phyloP scores from a whole-genome alignment of 208 protist genomes.

The Wallacemonas rigidus region DNA sequence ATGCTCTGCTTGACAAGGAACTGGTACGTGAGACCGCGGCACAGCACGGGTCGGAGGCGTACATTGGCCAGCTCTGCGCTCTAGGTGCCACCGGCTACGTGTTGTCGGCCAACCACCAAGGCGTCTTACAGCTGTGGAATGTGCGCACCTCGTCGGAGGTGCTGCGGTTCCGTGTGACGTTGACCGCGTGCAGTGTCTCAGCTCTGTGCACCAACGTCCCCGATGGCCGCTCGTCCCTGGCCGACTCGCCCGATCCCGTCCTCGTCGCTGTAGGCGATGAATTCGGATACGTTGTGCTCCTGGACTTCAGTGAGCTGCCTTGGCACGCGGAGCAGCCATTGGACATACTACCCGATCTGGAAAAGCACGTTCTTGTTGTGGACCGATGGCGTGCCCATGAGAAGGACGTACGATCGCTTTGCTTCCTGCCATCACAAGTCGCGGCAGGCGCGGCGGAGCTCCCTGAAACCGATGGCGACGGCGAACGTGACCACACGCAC shows the following conservation, averaged over 20 bases:
- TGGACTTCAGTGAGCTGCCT: slow-evolving; percentile 48
- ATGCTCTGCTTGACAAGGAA: slow-evolving; percentile 9
- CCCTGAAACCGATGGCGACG: background rate
- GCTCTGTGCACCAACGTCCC: slow-evolving; percentile 9
- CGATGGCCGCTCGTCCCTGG: background rate
- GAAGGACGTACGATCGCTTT: slow-evolving; percentile 48
- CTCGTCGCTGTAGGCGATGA: slow-evolving; percentile 62
- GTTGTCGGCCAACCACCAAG: slow-evolving; percentile 73
- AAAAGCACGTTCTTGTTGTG: slow-evolving; percentile 37
- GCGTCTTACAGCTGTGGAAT: slow-evolving; percentile 86
- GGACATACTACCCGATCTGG: slow-evolving; percentile 16
- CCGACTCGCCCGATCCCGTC: background rate
- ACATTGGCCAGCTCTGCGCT: slow-evolving; percentile 42
- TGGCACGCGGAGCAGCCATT: slow-evolving; percentile 14
- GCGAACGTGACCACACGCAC: too few relatives aligned
- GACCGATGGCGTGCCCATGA: slow-evolving; percentile 78
- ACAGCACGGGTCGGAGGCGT: slow-evolving; percentile 37
- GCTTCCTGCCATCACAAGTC: slow-evolving; percentile 27
- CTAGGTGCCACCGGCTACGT: slow-evolving; percentile 45
- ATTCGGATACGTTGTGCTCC: slow-evolving; percentile 53
- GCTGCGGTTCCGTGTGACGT: slow-evolving; percentile 64
- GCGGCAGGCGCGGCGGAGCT: background rate
- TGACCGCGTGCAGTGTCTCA: slow-evolving; percentile 16
- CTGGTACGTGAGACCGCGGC: slow-evolving; percentile 1
- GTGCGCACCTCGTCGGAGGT: slow-evolving; percentile 51